Base-by-base conservation (phyloP, 2,329 filamentous ascomycete species). In the Diaporthe australafricana region DNA sequence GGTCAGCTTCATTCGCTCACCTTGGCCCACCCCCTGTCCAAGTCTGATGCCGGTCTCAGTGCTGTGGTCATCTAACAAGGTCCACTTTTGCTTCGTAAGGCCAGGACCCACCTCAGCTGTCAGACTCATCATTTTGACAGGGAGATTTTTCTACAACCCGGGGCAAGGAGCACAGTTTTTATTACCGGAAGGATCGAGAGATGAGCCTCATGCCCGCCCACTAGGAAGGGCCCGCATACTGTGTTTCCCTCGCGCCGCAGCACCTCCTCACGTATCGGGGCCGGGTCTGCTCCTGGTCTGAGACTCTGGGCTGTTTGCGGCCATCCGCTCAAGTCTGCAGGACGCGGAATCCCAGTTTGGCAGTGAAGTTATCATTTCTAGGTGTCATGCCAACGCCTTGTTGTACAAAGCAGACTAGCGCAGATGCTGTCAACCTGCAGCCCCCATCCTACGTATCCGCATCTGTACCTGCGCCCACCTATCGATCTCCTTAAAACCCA, bases 1-100 rank as follows among this genome's bases (percentile, higher is more conserved):
- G 25, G 55, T 75, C 70, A 73, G 71, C 45, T 72, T 76, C 66
- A 55, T 69, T 42, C 70, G 56, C 57, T 76, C 52, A 70, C 65
- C 56, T 73, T 74, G 71, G 48, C 56, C 62, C 48, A 55, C 62
- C 74, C 73, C 57, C 74, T 70, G 40, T 27, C 52, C 32, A 48
- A 47, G 9, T 66, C 72, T 38, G 65, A 71, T 22, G 71, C 70
- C 16, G 55, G 71, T 55, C 66, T 60, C 32, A 52, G 27, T 62
- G 67, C 53, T 42, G 45, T 69, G 67, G 42, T 69, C 48, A 55
- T 55, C 66, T 69, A 50, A 60, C 35, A 57, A 52, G 57, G 45
- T 52, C 40, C 57, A 70, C 45, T 66, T 60, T 63, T 45, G 48
- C 57, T 62, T 66, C 52, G 65, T 70, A 68, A 62, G 71, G 60